phyloP scores from a whole-genome alignment of 2,329 filamentous ascomycete species.

The Hypoxylon sp. region DNA sequence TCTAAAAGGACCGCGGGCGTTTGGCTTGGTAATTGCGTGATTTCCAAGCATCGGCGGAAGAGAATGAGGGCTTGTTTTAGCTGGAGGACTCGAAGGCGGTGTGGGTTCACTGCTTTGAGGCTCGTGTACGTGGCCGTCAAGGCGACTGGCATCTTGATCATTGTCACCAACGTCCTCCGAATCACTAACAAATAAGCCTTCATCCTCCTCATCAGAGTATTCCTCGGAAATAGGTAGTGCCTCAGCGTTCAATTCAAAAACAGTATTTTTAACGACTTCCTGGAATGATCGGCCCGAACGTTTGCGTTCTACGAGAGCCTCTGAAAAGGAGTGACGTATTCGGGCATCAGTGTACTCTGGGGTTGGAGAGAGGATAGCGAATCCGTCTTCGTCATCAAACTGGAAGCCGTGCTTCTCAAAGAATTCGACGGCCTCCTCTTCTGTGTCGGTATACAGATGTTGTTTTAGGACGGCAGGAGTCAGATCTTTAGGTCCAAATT shows the following conservation, averaged over 20 bases:
- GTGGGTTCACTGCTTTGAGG: slow-evolving; percentile 31
- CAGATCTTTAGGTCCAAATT: slow-evolving; percentile 72
- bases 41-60: slow-evolving; percentile 20
- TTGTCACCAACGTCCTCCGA: slow-evolving; percentile 22
- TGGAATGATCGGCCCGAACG: slow-evolving; percentile 67
- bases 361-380: slow-evolving; percentile 63
- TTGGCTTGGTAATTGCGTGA: slow-evolving; percentile 10
- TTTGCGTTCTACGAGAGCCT: slow-evolving; percentile 71
- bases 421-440: slow-evolving; percentile 76
- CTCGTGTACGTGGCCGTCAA: slow-evolving; percentile 27
- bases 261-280: slow-evolving; percentile 69
- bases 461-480: slow-evolving; percentile 69
- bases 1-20: not conserved
- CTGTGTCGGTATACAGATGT: slow-evolving; percentile 76
- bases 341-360: slow-evolving; percentile 64
- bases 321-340: slow-evolving; percentile 70
- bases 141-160: not conserved
- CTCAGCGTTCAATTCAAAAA: slow-evolving; percentile 57
- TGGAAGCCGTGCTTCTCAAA: slow-evolving; percentile 70
- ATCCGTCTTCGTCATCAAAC: slow-evolving; percentile 62
- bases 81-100: slow-evolving; percentile 23
- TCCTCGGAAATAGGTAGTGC: not conserved
- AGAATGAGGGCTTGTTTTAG: slow-evolving; percentile 3
- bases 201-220: slow-evolving; percentile 35
- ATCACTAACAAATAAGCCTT: slow-evolving; percentile 52